A percentile compares a stretch with the other conserved stretches of the same genome.
Conservation (phyloP, 2,329 filamentous ascomycete genomes). For the Chaetomiaceae sp. region DNA sequence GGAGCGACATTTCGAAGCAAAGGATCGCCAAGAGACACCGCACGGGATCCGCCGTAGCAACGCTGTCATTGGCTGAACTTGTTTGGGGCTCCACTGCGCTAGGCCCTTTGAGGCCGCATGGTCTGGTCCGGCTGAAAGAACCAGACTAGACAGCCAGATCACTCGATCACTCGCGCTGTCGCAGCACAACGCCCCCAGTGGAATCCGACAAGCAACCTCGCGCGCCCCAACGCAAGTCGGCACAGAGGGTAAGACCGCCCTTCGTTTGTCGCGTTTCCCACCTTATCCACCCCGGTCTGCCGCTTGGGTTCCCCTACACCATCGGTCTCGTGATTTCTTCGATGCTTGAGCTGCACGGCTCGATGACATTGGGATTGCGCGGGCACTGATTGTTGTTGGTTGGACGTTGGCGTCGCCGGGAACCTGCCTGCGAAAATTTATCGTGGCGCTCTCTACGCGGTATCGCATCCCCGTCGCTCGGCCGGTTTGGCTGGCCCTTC, state of each 20-base stretch:
- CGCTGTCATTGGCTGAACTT: conserved; percentile 14
- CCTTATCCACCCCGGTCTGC: conserved; percentile 30
- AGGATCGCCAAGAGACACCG: not conserved
- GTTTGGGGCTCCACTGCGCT: conserved; percentile 19
- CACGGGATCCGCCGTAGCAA: not conserved
- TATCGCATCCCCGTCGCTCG: conserved; percentile 16
- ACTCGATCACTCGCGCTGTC: conserved; percentile 21
- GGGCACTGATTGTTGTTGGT: conserved; percentile 26
- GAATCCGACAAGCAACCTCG: conserved; percentile 27
- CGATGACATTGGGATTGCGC: conserved; percentile 26
- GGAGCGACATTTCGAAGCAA: not conserved
- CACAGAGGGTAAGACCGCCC: conserved; percentile 35
- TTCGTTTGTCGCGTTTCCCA: conserved; percentile 27
- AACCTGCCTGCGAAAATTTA: conserved; percentile 26
- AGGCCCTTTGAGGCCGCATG: conserved; percentile 17
- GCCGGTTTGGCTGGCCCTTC: conserved; percentile 4
- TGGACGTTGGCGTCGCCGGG: conserved; percentile 20
- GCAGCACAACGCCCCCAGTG: conserved; percentile 23
- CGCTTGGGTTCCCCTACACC: conserved; percentile 28
- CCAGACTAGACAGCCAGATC: too few species aligned
- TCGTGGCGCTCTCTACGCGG: conserved; percentile 23
- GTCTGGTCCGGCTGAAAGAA: conserved; percentile 25
- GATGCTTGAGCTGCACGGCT: conserved; percentile 24
- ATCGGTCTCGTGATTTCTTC: conserved; percentile 29
- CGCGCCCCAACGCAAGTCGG: conserved; percentile 20